phyloP scores from a whole-genome alignment of 169 alveolate species.

The Cryptosporidium canis region DNA sequence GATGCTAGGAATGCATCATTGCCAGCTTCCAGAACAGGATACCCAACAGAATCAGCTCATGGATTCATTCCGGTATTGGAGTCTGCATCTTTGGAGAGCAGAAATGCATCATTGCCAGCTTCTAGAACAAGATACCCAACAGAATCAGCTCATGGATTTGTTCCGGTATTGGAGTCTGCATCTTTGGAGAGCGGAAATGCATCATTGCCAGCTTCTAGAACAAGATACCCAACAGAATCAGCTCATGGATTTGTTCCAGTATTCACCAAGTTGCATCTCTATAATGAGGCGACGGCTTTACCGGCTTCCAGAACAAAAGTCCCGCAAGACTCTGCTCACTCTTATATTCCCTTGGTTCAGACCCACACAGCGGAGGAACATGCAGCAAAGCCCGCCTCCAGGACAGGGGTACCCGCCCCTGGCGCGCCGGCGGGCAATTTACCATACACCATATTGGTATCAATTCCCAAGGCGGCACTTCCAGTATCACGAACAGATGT shows the following conservation, averaged over 20 bases:
- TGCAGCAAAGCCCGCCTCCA: constrained; percentile 66
- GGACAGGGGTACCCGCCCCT: constrained; percentile 54
- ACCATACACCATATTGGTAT: constrained; percentile 34
- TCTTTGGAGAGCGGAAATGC: not conserved
- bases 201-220: constrained; percentile 59
- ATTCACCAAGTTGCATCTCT: not conserved
- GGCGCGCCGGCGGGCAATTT: constrained; percentile 27
- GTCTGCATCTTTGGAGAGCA: not conserved
- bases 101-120: constrained; percentile 14
- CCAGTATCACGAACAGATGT: constrained; percentile 45
- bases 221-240: not conserved
- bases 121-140: constrained; percentile 3
- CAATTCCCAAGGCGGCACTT: constrained; percentile 46
- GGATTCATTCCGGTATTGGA: constrained; percentile 34
- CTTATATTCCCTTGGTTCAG: not conserved
- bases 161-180: not conserved
- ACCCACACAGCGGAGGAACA: not conserved
- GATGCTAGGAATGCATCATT: not conserved
- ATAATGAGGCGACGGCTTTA: not conserved
- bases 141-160: constrained; percentile 5
- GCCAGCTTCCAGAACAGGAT: constrained; percentile 19
- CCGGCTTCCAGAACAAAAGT: constrained; percentile 20
- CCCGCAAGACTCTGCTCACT: constrained; percentile 5
- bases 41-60: not conserved
- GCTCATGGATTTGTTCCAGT: constrained; percentile 27